phyloP scores from a whole-genome alignment of 164 flowering plant species.

The Aristolochia californica region DNA sequence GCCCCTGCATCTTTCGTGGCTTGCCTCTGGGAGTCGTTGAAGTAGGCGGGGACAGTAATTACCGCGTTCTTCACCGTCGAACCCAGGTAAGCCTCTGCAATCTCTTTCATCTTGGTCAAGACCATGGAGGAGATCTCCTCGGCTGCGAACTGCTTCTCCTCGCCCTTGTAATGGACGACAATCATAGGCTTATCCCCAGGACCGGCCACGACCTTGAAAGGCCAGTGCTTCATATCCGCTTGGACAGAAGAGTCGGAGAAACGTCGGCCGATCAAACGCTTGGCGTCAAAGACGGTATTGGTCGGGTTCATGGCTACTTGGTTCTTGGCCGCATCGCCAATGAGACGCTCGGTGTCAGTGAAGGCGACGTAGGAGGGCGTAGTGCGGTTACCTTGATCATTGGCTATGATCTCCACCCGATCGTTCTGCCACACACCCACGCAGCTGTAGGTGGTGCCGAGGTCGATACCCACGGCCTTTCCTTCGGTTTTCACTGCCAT shows the following conservation, averaged over 20 bases:
- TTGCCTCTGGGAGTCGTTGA: constrained; percentile 68
- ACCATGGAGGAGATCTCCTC: constrained; percentile 25
- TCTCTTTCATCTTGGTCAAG: constrained; percentile 30
- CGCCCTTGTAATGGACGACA: constrained; percentile 9
- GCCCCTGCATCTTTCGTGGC: constrained; percentile 70
- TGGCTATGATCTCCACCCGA: constrained; percentile 26
- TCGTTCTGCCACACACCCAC: constrained; percentile 27
- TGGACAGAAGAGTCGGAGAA: constrained; percentile 3
- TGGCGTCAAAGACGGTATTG: constrained; percentile 27
- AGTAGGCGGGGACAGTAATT: constrained; percentile 62
- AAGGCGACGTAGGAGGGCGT: constrained; percentile 32
- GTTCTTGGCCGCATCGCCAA: constrained; percentile 31
- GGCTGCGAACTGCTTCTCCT: constrained; percentile 3
- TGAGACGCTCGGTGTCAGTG: constrained; percentile 27
- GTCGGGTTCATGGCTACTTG: constrained; percentile 25
- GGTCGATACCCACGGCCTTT: constrained; percentile 23
- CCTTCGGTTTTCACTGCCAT: constrained; percentile 9
- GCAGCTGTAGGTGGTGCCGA: constrained; percentile 29
- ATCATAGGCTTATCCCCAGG: constrained; percentile 11
- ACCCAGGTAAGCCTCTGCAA: constrained; percentile 5
- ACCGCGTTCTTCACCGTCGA: constrained; percentile 15
- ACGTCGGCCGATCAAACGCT: constrained; percentile 8
- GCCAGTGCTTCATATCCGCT: constrained; percentile 8
- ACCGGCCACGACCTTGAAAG: constrained; percentile 9
- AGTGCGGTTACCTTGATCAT: constrained; percentile 31